These are phyloP conservation scores for Apiotrichum veenhuisii DNA, from an alignment of 1,284 basidiomycete genomes.

Conservation along the genomic window DNA sequence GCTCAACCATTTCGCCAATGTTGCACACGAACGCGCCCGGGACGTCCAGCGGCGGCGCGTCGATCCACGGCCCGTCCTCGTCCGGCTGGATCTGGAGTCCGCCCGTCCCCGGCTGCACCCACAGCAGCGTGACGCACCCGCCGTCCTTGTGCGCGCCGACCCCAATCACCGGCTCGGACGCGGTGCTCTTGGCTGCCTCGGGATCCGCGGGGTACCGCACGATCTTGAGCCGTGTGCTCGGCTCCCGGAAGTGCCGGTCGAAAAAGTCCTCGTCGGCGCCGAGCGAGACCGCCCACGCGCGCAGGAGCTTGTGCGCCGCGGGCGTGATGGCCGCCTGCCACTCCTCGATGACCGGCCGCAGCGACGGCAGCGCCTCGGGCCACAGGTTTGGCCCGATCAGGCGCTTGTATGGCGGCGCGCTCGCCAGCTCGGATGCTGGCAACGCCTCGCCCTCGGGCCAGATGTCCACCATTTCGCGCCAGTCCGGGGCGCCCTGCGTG, in stretches of 20 bases:
- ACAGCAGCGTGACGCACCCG: conserved; percentile 17
- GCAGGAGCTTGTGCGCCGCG: conserved; percentile 16
- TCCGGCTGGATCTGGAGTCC: conserved; percentile 13
- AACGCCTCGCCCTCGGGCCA: conserved; percentile 12
- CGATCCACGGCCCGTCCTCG: conserved; percentile 62
- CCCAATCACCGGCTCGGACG: conserved; percentile 2
- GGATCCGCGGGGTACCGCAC: conserved; percentile 13
- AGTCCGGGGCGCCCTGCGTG: conserved; percentile 15
- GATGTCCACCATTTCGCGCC: conserved; percentile 19
- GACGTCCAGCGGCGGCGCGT: conserved; percentile 59
- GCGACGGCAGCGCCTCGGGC: conserved; percentile 8
- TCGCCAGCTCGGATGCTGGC: neutral
- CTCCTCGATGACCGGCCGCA: conserved; percentile 9
- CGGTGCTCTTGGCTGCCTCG: neutral
- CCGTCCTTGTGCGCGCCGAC: conserved; percentile 22
- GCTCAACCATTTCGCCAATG: conserved; percentile 58
- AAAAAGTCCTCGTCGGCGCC: conserved; percentile 18
- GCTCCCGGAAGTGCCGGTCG: conserved; percentile 14
- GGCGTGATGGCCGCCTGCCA: conserved; percentile 11
- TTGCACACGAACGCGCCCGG: conserved; percentile 67
- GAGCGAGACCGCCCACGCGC: conserved; percentile 15
- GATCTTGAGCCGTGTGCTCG: conserved; percentile 19
- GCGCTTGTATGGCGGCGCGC: conserved; percentile 11
- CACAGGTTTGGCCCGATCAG: conserved; percentile 19
- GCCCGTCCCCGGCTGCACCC: conserved; percentile 9